These are phyloP conservation scores for Lyophyllum shimeji DNA, from an alignment of 768 basidiomycete genomes.

Conservation along the genomic window DNA sequence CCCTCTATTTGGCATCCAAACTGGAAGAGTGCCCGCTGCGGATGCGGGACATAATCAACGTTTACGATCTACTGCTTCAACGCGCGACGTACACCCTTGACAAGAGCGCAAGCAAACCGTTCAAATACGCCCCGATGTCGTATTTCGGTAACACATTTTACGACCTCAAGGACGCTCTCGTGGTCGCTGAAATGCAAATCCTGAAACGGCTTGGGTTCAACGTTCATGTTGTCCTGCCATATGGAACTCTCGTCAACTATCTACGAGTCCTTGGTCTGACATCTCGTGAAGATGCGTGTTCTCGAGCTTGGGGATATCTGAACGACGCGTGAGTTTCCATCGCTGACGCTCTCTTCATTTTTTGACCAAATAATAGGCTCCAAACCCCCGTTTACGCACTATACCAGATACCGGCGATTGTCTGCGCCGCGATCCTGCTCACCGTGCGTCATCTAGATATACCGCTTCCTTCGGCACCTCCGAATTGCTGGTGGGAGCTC, in stretches of 20 bases:
- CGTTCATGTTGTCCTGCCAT: slow-evolving; percentile 89
- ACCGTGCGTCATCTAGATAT: slow-evolving; percentile 71
- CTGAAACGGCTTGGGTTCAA: slow-evolving; percentile 96
- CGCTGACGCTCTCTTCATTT: background rate
- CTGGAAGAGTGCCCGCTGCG: slow-evolving; percentile 90
- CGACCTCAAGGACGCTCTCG: slow-evolving; percentile 90
- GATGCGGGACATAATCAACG: slow-evolving; percentile 93
- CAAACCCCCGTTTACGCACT: slow-evolving; percentile 92
- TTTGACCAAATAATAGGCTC: slow-evolving; percentile 48
- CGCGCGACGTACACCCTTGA: slow-evolving; percentile 57
- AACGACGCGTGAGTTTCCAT: slow-evolving; percentile 83
- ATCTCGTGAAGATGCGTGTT: slow-evolving; percentile 64
- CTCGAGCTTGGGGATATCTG: slow-evolving; percentile 88
- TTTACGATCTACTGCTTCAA: slow-evolving; percentile 87
- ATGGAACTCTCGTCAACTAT: slow-evolving; percentile 94
- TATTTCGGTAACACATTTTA: slow-evolving; percentile 91
- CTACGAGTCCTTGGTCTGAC: slow-evolving; percentile 87
- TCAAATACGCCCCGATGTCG: slow-evolving; percentile 82
- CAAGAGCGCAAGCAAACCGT: slow-evolving; percentile 33
- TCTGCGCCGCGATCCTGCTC: slow-evolving; percentile 86
- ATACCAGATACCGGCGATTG: slow-evolving; percentile 87
- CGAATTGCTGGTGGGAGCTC: slow-evolving; percentile 88
- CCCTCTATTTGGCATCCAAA: slow-evolving; percentile 85
- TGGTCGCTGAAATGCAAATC: slow-evolving; percentile 96
- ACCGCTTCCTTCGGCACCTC: slow-evolving; percentile 67